Conservation (phyloP, 331 rosid species). For the Arachis monticola region DNA sequence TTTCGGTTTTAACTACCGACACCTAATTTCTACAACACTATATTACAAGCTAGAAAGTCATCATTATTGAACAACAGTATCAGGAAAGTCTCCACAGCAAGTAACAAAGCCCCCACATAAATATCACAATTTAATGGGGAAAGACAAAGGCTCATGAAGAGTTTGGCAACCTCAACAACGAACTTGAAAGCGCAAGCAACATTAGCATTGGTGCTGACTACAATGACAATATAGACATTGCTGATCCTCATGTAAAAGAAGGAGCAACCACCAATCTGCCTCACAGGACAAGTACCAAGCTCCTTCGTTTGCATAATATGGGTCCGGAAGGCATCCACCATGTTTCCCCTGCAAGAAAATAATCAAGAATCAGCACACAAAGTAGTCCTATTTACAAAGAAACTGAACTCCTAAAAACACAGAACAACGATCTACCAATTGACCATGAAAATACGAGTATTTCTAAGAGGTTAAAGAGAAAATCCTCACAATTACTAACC, state of each 20-base stretch:
- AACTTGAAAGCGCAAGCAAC: slow-evolving; percentile 98
- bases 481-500: slow-evolving; percentile 3
- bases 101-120: background rate
- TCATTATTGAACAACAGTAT: background rate
- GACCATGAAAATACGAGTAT: background rate
- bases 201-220: slow-evolving; percentile 98
- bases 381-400: background rate
- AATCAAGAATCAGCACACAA: background rate
- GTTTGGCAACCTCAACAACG: slow-evolving; percentile 82
- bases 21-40: background rate
- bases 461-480: background rate
- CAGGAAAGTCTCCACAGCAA: background rate
- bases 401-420: slow-evolving; percentile 1
- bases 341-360: slow-evolving; percentile 76
- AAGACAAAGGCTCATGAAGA: slow-evolving; percentile 19
- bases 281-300: slow-evolving; percentile 97
- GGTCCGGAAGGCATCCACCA: slow-evolving; percentile 97
- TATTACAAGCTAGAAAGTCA: slow-evolving; percentile 1
- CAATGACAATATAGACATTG: slow-evolving; percentile 96
- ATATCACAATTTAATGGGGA: background rate
- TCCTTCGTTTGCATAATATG: slow-evolving; percentile 99
- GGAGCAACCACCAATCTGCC: slow-evolving; percentile 97
- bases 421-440: slow-evolving; percentile 22
- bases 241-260: slow-evolving; percentile 98
- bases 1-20: background rate